Evolutionary conservation across 1,139 yeast genomes (phyloP), one percentile per base, ranked within the genome.

Genomic region (Yamadazyma spencermartinsiae): DNA sequence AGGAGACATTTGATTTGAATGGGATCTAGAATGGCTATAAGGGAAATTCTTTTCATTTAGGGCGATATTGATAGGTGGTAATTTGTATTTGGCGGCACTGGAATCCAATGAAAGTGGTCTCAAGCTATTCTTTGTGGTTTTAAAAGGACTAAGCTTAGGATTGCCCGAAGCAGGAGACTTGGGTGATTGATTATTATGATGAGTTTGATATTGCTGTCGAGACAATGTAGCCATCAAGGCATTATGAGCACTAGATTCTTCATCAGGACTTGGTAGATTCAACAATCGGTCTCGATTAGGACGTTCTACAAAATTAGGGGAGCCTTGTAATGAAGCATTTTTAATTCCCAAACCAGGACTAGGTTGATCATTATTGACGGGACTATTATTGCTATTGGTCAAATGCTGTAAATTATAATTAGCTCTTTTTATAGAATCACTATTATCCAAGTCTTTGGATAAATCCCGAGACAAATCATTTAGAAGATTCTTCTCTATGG

Each of bases 241-340:
- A 44, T 60, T 61, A 40, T 70, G 76, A 5, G 76, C 76, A 48
- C 72, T 67, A 12, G 65, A 52, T 42, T 68, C 74, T 43, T 66
- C 73, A 36, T 67, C 68, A 1, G 67, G 65, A 10, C 58, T 53
- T 2, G 68, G 69, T 4, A 64, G 48, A 38, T 37, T 37, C 7
- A 50, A 43, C 15, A 41, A 35, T 27, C 48, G 38, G 12, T 42
- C 49, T 23, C 40, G 28, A 11, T 18, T 4, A 7, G 25, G 15
- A 11, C 44, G 36, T 21, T 48, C 51, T 17, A 45, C 36, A 26
- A 59, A 40, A 6, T 50, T 42, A 3, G 67, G 68, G 1, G 67
- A 60, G 34, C 48, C 54, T 34, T 56, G 54, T 24, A 60, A 49
- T 5, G 57, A 42, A 8, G 19, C 21, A 16, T 14, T 29, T 6